Base-by-base conservation (phyloP, 2,329 filamentous ascomycete species). In the Trichoderma harzianum region DNA sequence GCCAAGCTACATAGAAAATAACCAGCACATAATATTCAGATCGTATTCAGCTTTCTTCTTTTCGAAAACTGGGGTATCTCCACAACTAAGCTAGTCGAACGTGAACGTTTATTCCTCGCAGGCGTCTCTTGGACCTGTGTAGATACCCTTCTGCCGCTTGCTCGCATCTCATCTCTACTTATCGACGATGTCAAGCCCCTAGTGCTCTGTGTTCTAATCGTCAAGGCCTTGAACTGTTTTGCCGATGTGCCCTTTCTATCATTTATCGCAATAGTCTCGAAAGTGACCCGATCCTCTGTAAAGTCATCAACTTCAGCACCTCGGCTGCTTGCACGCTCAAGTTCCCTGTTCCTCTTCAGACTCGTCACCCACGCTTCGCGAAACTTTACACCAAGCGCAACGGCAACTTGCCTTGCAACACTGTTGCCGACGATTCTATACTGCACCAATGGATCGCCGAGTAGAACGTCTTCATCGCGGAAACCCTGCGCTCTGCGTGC, bases 351-450 rank as follows among this genome's bases (percentile, higher is more conserved):
- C 32, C 57, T 63, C 26, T 21, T 51, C 11, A 73, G 51, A 28
- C 76, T 81, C 61, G 76, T 72, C 3, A 69, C 75, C 78, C 80
- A 81, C 0, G 91, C 91, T 73, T 91, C 86, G 8, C 90, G 83
- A 14, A 94, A 81, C 11, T 85, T 83, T 5, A 92, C 76, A 0
- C 93, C 93, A 1, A 94, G 78, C 0, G 89, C 88, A 21, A 94
- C 79, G 0, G 92, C 88, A 1, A 93, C 87, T 28, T 89, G 87
- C 10, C 92, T 83, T 3, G 92, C 88, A 0, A 97, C 93, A 32
- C 90, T 93, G 78, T 97, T 97, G 0, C 93, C 93, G 0, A 95
- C 84, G 24, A 93, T 88, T 69, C 85, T 87, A 82, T 88, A 90
- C 77, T 93, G 90, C 1, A 89, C 82, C 0, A 47, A 11, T 0